A percentile compares a stretch with the other conserved stretches of the same genome.
phyloP scores from a whole-genome alignment of 2,329 filamentous ascomycete genomes.

The Chaetomiaceae sp. region DNA sequence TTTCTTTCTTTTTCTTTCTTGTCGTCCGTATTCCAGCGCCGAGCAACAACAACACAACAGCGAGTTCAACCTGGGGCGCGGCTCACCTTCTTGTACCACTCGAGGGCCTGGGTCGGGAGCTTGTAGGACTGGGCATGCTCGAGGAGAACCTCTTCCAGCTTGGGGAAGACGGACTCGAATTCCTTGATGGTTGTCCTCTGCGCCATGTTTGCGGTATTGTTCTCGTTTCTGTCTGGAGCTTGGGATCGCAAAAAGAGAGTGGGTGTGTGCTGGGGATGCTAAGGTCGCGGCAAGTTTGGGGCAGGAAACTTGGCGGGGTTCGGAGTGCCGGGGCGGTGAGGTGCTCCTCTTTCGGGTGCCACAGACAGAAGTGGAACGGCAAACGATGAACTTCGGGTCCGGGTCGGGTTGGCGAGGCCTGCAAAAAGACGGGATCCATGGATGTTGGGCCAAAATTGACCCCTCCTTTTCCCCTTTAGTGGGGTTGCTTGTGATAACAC shows the following conservation, averaged over 20 bases:
- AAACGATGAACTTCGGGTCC: neutral
- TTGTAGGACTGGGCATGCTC: conserved; percentile 77
- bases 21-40: too few relatives aligned
- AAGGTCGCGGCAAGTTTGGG: neutral
- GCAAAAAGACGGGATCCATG: neutral
- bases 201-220: conserved; percentile 42
- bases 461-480: conserved; percentile 9
- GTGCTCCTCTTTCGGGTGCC: neutral
- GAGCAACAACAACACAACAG: too few relatives aligned
- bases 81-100: conserved; percentile 82
- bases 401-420: too few relatives aligned
- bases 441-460: conserved; percentile 8
- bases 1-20: neutral
- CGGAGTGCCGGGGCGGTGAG: neutral
- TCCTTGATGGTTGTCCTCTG: conserved; percentile 74
- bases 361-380: neutral
- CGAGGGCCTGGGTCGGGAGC: conserved; percentile 70
- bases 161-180: conserved; percentile 87
- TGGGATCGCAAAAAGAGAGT: neutral
- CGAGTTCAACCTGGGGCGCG: too few relatives aligned
- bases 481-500: conserved; percentile 5
- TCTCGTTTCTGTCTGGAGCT: neutral
- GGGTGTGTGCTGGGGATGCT: neutral
- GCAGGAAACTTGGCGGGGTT: neutral
- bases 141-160: conserved; percentile 76